phyloP scores from a whole-genome alignment of 352 stramenopile species.

The Ophiocytium majus region DNA sequence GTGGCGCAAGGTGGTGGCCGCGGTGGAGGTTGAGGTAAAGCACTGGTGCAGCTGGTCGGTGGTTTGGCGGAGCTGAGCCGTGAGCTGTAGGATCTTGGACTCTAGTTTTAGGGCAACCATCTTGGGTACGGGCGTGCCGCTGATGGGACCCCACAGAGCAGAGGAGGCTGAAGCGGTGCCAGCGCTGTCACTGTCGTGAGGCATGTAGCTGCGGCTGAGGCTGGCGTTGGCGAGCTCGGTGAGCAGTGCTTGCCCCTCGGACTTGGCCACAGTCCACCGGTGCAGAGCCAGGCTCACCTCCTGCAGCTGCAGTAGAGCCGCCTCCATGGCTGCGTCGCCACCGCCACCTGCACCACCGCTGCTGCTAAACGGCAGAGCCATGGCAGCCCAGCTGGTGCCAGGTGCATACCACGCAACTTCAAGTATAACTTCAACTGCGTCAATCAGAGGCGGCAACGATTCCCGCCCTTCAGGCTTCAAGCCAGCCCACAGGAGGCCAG shows the following conservation, averaged over 20 bases:
- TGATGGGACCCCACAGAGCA: neutral
- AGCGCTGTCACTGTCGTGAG: no score
- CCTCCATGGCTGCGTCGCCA: no score
- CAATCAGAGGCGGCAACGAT: no score
- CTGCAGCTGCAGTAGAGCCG: neutral
- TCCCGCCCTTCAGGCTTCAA: no score
- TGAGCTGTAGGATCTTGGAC: neutral
- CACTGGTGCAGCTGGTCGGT: neutral
- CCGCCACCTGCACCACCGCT: no score
- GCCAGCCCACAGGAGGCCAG: no score
- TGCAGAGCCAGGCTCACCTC: neutral
- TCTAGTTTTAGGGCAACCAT: neutral
- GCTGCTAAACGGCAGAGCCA: no score
- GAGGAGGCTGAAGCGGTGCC: neutral
- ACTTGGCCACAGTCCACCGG: neutral
- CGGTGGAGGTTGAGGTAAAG: no score
- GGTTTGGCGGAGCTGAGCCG: neutral
- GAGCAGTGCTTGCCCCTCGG: neutral
- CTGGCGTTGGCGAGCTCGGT: neutral
- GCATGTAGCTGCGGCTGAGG: neutral
- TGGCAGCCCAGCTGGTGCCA: no score
- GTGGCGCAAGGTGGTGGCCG: no score
- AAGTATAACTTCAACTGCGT: no score
- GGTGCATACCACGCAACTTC: no score
- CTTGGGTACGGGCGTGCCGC: neutral